phyloP scores from a whole-genome alignment of 2,329 filamentous ascomycete species.

The Chrysosphaeria jannelii region DNA sequence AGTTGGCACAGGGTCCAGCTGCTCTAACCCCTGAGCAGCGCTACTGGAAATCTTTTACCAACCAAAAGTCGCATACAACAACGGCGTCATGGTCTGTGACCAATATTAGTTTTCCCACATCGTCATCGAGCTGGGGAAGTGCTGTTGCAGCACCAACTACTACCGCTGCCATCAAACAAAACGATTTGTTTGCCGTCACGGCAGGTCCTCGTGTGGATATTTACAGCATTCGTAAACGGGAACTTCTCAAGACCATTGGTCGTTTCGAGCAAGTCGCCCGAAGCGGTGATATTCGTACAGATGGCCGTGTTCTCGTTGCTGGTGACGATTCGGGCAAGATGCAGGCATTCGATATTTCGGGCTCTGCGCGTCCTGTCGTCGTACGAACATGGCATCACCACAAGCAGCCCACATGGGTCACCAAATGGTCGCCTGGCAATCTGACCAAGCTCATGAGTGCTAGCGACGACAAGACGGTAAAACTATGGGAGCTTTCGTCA shows the following conservation, averaged over 20 bases:
- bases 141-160: constrained; percentile 11
- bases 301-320: constrained; percentile 68
- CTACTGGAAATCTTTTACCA: constrained; percentile 92
- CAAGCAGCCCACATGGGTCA: constrained; percentile 79
- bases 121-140: constrained; percentile 10
- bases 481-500: constrained; percentile 76
- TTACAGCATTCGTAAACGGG: constrained; percentile 73
- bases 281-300: constrained; percentile 61
- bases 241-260: constrained; percentile 78
- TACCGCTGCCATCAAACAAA: constrained; percentile 16
- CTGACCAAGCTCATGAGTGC: constrained; percentile 67
- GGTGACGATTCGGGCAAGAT: constrained; percentile 79
- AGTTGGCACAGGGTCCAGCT: constrained; percentile 54
- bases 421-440: constrained; percentile 71
- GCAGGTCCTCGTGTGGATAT: constrained; percentile 80
- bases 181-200: constrained; percentile 72
- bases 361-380: constrained; percentile 43
- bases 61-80: constrained; percentile 66
- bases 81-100: constrained; percentile 74
- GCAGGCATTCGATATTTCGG: constrained; percentile 70
- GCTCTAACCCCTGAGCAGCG: constrained; percentile 72
- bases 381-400: constrained; percentile 87
- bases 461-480: constrained; percentile 75
- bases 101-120: constrained; percentile 46
- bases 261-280: constrained; percentile 80